Base-by-base conservation (phyloP, 768 basidiomycete genomes). In the Lyophyllum shimeji region DNA sequence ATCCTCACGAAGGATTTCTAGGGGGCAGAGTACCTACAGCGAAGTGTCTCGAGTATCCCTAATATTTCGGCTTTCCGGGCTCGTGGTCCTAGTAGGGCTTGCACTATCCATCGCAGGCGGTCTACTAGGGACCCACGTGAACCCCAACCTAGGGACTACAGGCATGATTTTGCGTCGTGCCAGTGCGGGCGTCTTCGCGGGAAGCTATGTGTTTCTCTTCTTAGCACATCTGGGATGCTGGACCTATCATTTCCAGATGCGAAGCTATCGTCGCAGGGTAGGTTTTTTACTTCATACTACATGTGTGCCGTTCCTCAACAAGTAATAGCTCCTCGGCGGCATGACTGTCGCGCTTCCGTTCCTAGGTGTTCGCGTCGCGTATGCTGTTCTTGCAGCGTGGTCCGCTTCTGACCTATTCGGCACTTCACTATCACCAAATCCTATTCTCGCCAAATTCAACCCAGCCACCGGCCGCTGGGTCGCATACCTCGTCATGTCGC, bases 311-410 rank as follows among this genome's bases (percentile, higher is more conserved):
- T 34, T 24, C 50, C 51, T 52, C 33, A 53, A 25, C 53, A 20
- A 40, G 56, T 2, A 57, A 40, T 45, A 89, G 87, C 74, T 90
- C 13, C 76, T 89, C 39, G 59, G 63, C 25, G 85, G 83, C 24
- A 69, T 87, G 44, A 72, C 82, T 20, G 24, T 70, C 46, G 84
- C 82, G 8, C 70, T 89, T 13, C 85, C 85, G 4, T 82, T 87
- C 69, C 72, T 89, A 29, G 81, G 79, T 17, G 78, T 82, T 31
- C 77, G 80, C 52, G 75, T 79, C 54, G 72, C 75, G n/a, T 89
- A 88, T 63, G 74, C 78, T 43, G 69, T 89, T 33, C 74, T 89
- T 40, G 75, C 80, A 24, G 79, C 79, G 6, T 88, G 80, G 72
- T 84, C 85, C 20, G 71, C 85, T 15, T 73, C 76, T 12, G 76